phyloP scores from a whole-genome alignment of 257 asterid genomes.

The Nicotiana attenuata region DNA sequence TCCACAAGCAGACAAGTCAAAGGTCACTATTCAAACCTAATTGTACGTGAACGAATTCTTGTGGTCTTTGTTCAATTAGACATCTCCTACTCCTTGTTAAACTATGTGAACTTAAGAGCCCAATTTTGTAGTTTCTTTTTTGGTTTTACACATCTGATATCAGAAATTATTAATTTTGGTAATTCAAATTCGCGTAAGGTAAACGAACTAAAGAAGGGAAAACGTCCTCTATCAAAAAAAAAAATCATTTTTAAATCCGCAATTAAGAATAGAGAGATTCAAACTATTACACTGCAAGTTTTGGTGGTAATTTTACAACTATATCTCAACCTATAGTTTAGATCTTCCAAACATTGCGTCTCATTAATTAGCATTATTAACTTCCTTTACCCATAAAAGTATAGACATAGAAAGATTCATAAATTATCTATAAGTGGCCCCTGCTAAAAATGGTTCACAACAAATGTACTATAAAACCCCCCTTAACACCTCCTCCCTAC shows the following conservation, averaged over 20 bases:
- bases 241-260: too few species aligned
- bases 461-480: neutral
- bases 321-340: neutral
- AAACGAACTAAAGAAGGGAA: too few species aligned
- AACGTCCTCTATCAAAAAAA: too few species aligned
- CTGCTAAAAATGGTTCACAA: neutral
- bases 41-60: neutral
- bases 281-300: neutral
- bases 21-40: neutral
- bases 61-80: neutral
- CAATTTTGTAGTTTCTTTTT: too few species aligned
- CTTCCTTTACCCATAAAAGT: neutral
- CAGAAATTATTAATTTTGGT: too few species aligned
- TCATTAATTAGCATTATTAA: neutral
- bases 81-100: neutral
- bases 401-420: neutral
- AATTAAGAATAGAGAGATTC: too few species aligned
- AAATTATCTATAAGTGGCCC: neutral
- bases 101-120: too few species aligned
- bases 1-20: neutral
- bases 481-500: neutral
- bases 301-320: neutral
- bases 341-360: constrained; percentile 1
- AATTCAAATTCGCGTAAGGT: too few species aligned
- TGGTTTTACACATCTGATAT: too few species aligned